phyloP scores from a whole-genome alignment of 108 stramenopile species.

The Nitzschia sp. region DNA sequence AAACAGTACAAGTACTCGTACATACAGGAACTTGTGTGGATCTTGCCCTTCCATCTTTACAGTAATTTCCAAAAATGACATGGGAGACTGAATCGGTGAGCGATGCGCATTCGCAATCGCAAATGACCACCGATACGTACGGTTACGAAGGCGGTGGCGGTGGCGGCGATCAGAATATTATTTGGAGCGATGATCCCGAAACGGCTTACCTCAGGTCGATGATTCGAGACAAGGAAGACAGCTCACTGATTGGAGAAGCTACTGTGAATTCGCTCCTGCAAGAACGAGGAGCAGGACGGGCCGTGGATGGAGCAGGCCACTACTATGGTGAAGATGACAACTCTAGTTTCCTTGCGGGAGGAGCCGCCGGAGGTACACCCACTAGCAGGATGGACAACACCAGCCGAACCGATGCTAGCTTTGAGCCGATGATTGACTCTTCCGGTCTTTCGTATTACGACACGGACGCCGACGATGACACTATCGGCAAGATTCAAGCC shows the following conservation, averaged over 20 bases:
- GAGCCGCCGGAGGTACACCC: neutral
- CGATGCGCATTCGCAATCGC: neutral
- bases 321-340: neutral
- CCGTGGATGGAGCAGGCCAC: neutral
- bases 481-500: conserved; percentile 9
- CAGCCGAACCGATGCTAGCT: neutral
- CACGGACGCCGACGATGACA: conserved; percentile 20
- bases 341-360: neutral
- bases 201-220: conserved; percentile 32
- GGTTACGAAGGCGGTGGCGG: conserved; percentile 4
- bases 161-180: conserved; percentile 13
- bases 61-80: too few species aligned
- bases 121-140: conserved; percentile 16
- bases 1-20: too few species aligned
- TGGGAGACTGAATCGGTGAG: conserved; percentile 18
- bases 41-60: too few species aligned
- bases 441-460: conserved; percentile 4
- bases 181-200: conserved; percentile 45
- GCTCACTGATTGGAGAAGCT: neutral
- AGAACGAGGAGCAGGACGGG: neutral
- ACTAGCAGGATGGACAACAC: neutral
- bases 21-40: too few species aligned
- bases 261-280: neutral
- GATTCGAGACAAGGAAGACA: conserved; percentile 11
- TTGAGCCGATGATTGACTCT: neutral